These are phyloP conservation scores for Xylaria sp. DNA, from an alignment of 2,329 filamentous ascomycete genomes.

Conservation along the genomic window DNA sequence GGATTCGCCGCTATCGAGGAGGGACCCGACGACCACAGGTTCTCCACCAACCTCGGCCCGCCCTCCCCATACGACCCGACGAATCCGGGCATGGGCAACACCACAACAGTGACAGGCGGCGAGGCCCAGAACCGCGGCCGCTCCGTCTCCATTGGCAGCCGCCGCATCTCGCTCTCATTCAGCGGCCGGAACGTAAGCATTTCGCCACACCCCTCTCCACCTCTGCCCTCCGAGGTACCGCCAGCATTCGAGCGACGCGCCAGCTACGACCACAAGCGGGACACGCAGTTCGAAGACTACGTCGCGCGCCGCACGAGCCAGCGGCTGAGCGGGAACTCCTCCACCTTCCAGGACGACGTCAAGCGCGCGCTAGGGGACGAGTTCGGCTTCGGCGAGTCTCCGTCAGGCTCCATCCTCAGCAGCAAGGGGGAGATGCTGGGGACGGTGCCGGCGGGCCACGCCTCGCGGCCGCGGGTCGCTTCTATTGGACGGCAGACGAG, in stretches of 20 bases:
- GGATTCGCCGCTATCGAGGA: slow-evolving; percentile 47
- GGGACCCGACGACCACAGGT: slow-evolving; percentile 39
- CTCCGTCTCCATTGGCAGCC: slow-evolving; percentile 34
- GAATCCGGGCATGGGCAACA: slow-evolving; percentile 5
- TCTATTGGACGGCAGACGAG: slow-evolving; percentile 36
- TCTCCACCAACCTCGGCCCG: slow-evolving; percentile 28
- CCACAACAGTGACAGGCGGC: not conserved
- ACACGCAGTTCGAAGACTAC: slow-evolving; percentile 56
- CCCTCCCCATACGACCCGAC: slow-evolving; percentile 36
- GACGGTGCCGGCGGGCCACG: slow-evolving; percentile 27
- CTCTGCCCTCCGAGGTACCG: not conserved
- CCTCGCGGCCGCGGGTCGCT: slow-evolving; percentile 31
- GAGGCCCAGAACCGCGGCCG: slow-evolving; percentile 21
- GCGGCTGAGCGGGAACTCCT: slow-evolving; percentile 11
- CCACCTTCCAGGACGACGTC: slow-evolving; percentile 34
- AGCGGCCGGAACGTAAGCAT: slow-evolving; percentile 26
- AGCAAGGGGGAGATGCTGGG: slow-evolving; percentile 27
- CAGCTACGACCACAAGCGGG: slow-evolving; percentile 52
- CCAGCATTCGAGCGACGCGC: slow-evolving; percentile 28
- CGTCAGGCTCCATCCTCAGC: not conserved
- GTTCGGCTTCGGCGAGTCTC: slow-evolving; percentile 37
- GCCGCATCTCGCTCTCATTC: slow-evolving; percentile 32
- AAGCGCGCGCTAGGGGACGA: slow-evolving; percentile 42
- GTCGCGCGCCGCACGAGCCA: slow-evolving; percentile 43
- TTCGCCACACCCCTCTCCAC: slow-evolving; percentile 24